Percentiles rank a stretch among this genome's conserved stretches.
Conservation (phyloP, 768 basidiomycete species). For the Astraeus odoratus region DNA sequence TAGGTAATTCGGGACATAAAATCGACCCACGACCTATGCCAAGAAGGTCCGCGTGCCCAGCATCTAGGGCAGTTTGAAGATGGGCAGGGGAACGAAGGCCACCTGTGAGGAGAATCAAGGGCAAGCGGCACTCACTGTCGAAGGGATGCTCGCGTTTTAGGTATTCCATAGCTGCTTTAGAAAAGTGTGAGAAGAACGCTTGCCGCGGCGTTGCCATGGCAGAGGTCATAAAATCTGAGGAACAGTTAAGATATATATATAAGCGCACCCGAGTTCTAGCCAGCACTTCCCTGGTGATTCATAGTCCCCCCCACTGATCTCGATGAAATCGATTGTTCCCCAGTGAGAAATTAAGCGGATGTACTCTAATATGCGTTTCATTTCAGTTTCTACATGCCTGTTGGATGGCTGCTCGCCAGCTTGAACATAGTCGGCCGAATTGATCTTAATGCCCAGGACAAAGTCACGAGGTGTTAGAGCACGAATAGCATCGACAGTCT, state of each 20-base stretch:
- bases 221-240: constrained; percentile 38
- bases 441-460: constrained; percentile 73
- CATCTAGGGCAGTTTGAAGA: constrained; percentile 44
- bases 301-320: constrained; percentile 85
- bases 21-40: constrained; percentile 70
- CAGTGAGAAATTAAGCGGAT: constrained; percentile 55
- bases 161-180: constrained; percentile 44
- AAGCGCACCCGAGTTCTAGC: constrained; percentile 7
- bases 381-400: constrained; percentile 25
- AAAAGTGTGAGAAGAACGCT: constrained; percentile 67
- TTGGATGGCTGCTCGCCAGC: constrained; percentile 20
- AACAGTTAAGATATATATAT: neutral
- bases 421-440: constrained; percentile 64
- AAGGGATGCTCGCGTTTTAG: constrained; percentile 28
- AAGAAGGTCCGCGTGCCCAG: constrained; percentile 61
- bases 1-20: constrained; percentile 54
- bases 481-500: constrained; percentile 53
- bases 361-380: constrained; percentile 48
- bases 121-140: constrained; percentile 24
- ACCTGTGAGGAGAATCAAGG: constrained; percentile 75
- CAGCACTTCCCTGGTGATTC: constrained; percentile 56
- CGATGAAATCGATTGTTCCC: constrained; percentile 72
- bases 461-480: constrained; percentile 49
- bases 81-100: constrained; percentile 59
- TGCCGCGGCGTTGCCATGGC: constrained; percentile 39